Base-by-base conservation (phyloP, 768 basidiomycete species). In the Pisolithus microcarpus region DNA sequence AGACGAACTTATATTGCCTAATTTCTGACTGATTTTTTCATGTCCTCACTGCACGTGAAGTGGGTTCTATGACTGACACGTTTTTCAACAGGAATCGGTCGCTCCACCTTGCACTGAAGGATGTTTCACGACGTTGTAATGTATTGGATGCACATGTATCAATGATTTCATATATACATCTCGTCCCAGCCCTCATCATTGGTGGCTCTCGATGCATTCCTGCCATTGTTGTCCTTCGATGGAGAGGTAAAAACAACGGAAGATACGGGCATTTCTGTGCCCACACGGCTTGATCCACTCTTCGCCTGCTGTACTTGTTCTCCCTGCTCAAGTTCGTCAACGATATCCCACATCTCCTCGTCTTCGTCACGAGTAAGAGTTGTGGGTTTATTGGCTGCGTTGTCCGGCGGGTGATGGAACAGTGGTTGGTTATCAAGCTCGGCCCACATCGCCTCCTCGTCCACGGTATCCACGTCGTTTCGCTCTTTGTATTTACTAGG, bases 281-380 rank as follows among this genome's bases (percentile, higher is more conserved):
- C 11, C 34, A 15, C 11, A 5, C 11, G 5, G 34, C 34, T 13
- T 11, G 34, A 15, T 34, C 34, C 34, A 34, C 34, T 37, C 44
- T 31, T 18, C 13, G 37, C 24, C 43, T 45, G 56, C 40, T 38
- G 50, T 11, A 37, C 51, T 10, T 55, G 52, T 26, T 50, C 51
- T 16, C 42, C 58, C 53, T 53, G 61, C 63, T 80, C 82, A 31
- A 81, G 66, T 60, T 86, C 80, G 38, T 75, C 60, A 48, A 87
- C 68, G 38, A 84, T 72, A 56, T 82, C 77, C 82, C 89, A 89
- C 76, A 88, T 78, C 6, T 87, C 86, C 38, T 80, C 79, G 31
- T 85, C 82, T 6, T 79, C 77, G 16, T 69, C 63, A 21, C 36
- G 49, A 1, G 30, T 34, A 42, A 34, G 34, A 34, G 11, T 34